Evolutionary conservation across 805 yeast genomes (phyloP).

Genomic region (Candida ficus): DNA sequence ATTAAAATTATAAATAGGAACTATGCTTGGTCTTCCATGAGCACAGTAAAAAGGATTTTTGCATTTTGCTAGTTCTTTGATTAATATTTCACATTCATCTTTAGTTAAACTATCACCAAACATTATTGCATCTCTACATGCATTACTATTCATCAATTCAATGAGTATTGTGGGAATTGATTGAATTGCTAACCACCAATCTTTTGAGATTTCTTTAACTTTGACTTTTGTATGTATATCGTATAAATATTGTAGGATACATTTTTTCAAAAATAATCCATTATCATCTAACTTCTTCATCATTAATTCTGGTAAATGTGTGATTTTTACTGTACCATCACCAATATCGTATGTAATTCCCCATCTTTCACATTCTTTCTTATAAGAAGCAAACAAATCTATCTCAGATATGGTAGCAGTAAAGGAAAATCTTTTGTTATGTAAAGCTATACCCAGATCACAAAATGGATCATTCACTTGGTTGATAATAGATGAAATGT

Average conservation of each 20-base stretch:
- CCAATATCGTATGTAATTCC: constrained; percentile 32
- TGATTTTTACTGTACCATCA: constrained; percentile 21
- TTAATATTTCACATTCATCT: constrained; percentile 39
- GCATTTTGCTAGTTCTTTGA: constrained; percentile 43
- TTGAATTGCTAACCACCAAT: constrained; percentile 36
- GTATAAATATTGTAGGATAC: constrained; percentile 38
- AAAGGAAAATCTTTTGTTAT: constrained; percentile 6
- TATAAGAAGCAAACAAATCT: constrained; percentile 27
- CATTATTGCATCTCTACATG: constrained; percentile 67
- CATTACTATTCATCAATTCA: constrained; percentile 50
- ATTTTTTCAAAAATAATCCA: constrained; percentile 28
- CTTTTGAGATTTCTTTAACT: constrained; percentile 8
- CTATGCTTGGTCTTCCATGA: constrained; percentile 75
- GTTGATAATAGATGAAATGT: constrained; percentile 34
- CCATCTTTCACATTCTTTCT: constrained; percentile 35
- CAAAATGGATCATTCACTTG: constrained; percentile 23
- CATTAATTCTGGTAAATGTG: constrained; percentile 43
- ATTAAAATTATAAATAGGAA: constrained; percentile 44
- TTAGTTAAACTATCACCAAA: constrained; percentile 54
- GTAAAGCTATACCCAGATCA: constrained; percentile 12
- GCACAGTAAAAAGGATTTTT: constrained; percentile 73
- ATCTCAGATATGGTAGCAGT: constrained; percentile 28
- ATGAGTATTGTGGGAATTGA: constrained; percentile 46
- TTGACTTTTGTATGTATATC: constrained; percentile 36
- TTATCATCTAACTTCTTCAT: constrained; percentile 28